phyloP scores from a whole-genome alignment of 352 stramenopile species.

The Phytophthora uliginosa region DNA sequence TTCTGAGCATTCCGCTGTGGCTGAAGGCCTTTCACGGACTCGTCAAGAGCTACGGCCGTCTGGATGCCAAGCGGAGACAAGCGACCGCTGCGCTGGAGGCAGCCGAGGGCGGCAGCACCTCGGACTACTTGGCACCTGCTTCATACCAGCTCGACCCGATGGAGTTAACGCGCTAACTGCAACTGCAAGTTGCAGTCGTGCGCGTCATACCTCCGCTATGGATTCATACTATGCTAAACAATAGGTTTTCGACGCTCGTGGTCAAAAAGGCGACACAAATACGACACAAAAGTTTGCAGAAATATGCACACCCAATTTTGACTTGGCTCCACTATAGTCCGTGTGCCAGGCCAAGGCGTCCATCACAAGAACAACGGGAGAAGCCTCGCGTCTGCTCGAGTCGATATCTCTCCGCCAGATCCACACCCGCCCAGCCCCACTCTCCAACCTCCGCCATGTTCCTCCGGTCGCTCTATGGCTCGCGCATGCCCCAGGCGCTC shows the following conservation, averaged over 20 bases:
- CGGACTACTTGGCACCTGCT: slow-evolving; percentile 14
- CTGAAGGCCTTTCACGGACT: slow-evolving; percentile 69
- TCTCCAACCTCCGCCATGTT: slow-evolving; percentile 55
- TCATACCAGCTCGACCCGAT: slow-evolving; percentile 31
- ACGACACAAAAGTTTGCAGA: neutral
- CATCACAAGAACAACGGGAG: slow-evolving; percentile 31
- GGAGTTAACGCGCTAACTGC: slow-evolving; percentile 23
- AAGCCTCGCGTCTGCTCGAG: slow-evolving; percentile 24
- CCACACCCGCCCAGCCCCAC: neutral
- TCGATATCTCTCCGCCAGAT: slow-evolving; percentile 6
- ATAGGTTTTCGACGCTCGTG: slow-evolving; percentile 1
- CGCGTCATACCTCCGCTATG: neutral
- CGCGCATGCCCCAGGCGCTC: slow-evolving; percentile 81
- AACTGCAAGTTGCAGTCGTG: neutral
- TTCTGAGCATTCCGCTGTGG: slow-evolving; percentile 70
- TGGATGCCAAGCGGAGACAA: slow-evolving; percentile 61
- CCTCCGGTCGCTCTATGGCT: slow-evolving; percentile 80
- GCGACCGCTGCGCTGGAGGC: slow-evolving; percentile 32
- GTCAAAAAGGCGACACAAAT: slow-evolving; percentile 7
- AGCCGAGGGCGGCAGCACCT: slow-evolving; percentile 3
- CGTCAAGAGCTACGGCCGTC: slow-evolving; percentile 64
- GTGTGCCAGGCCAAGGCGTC: slow-evolving; percentile 6
- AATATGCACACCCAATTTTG: slow-evolving; percentile 6
- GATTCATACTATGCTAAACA: neutral
- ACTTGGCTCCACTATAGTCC: slow-evolving; percentile 7